A percentile compares a stretch with the other conserved stretches of the same genome.
These are phyloP conservation scores for Pythium rhizo-oryzae DNA, from an alignment of 352 stramenopile species.

Conservation along the genomic window DNA sequence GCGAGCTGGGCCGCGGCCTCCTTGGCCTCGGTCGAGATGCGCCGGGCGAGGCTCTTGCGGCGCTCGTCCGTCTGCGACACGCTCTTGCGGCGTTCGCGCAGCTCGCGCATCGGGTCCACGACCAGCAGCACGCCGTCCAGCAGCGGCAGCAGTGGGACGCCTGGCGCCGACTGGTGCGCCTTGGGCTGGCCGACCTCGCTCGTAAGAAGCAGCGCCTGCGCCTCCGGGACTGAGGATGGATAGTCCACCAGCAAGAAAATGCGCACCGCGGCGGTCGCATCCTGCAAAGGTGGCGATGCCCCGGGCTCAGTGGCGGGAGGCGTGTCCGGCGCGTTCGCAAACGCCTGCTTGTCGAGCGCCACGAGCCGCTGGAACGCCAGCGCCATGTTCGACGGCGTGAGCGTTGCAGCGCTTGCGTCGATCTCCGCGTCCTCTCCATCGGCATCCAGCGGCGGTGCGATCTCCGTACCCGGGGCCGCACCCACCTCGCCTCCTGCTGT, in stretches of 20 bases:
- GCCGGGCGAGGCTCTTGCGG: slow-evolving; percentile 17
- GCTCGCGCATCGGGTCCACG: slow-evolving; percentile 32
- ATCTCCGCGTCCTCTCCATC: background rate
- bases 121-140: slow-evolving; percentile 65
- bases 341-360: slow-evolving; percentile 42
- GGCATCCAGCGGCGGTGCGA: background rate
- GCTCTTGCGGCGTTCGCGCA: slow-evolving; percentile 38
- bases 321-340: slow-evolving; percentile 11
- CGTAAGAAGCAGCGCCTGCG: slow-evolving; percentile 44
- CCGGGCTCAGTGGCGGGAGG: background rate
- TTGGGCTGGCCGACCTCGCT: slow-evolving; percentile 33
- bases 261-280: slow-evolving; percentile 16
- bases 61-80: slow-evolving; percentile 27
- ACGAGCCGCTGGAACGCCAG: slow-evolving; percentile 58
- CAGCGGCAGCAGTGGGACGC: slow-evolving; percentile 49
- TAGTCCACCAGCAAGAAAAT: slow-evolving; percentile 72
- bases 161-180: slow-evolving; percentile 13
- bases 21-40: slow-evolving; percentile 10
- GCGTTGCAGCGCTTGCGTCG: background rate
- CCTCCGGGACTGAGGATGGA: slow-evolving; percentile 50
- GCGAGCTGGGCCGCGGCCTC: background rate
- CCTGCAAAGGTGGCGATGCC: background rate
- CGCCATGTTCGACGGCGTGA: slow-evolving; percentile 35
- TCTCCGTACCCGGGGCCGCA: background rate
- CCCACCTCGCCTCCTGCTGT: background rate